A percentile compares a stretch with the other conserved stretches of the same genome.
These are phyloP conservation scores for Entonaema liquescens DNA, from an alignment of 495 filamentous ascomycete species.

Conservation along the genomic window DNA sequence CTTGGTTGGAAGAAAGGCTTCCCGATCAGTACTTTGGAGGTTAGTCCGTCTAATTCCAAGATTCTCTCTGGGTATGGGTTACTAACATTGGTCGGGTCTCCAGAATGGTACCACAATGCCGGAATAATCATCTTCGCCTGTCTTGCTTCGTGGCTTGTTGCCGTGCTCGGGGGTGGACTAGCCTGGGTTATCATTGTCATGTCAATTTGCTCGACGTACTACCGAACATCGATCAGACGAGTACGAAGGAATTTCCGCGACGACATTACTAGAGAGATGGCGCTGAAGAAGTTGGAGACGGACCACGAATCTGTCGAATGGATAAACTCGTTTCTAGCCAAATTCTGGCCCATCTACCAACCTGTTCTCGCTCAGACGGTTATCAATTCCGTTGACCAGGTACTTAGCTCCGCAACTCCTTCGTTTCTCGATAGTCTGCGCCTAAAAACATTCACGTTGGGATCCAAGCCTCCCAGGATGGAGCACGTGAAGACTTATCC, in stretches of 20 bases:
- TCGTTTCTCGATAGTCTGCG: conserved; percentile 92
- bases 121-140: conserved; percentile 92
- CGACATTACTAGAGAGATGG: conserved; percentile 91
- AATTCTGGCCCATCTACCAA: conserved; percentile 99
- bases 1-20: conserved; percentile 82
- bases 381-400: conserved; percentile 92
- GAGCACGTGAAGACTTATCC: conserved; percentile 99
- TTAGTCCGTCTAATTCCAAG: conserved; percentile 50
- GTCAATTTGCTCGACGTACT: conserved; percentile 92
- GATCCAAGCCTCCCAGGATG: conserved; percentile 92
- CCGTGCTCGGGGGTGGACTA: conserved; percentile 86
- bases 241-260: conserved; percentile 96
- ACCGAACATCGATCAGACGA: conserved; percentile 91
- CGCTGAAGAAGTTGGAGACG: conserved; percentile 86
- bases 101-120: conserved; percentile 98
- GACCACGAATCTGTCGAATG: conserved; percentile 95
- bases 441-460: conserved; percentile 89
- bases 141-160: conserved; percentile 87
- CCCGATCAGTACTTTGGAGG: conserved; percentile 93
- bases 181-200: conserved; percentile 94
- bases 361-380: conserved; percentile 92
- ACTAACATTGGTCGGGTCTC: conserved; percentile 28
- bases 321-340: conserved; percentile 98
- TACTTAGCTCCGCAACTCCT: conserved; percentile 88
- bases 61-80: conserved; percentile 5